Evolutionary conservation across 2,329 filamentous ascomycete species (phyloP).

Genomic region (Colletotrichum australisinense): DNA sequence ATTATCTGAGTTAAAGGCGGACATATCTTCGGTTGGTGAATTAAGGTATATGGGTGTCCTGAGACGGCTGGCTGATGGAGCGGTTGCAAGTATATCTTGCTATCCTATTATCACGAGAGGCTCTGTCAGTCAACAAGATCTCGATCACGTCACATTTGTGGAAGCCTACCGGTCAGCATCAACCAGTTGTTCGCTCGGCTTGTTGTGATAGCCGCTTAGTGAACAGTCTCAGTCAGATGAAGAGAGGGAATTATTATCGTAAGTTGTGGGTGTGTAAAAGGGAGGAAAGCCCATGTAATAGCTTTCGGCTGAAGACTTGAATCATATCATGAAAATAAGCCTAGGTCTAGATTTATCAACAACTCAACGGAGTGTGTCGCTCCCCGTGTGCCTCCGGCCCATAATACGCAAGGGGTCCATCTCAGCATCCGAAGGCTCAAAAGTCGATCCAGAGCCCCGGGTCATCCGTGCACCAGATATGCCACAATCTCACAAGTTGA

Average conservation of each 20-base stretch:
- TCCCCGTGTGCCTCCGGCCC: conserved; percentile 15
- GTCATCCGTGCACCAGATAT: conserved; percentile 19
- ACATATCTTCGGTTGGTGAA: conserved; percentile 13
- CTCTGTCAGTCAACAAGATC: neutral
- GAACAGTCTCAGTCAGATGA: neutral
- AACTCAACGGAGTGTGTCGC: conserved; percentile 15
- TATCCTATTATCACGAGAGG: neutral
- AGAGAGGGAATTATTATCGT: neutral
- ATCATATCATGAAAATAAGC: conserved; percentile 3
- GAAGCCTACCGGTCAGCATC: conserved; percentile 28
- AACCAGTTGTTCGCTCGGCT: conserved; percentile 24
- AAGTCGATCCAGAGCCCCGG: conserved; percentile 19
- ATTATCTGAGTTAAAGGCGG: conserved; percentile 11
- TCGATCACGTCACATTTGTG: neutral
- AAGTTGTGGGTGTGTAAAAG: neutral
- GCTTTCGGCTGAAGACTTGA: neutral
- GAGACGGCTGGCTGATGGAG: conserved; percentile 26
- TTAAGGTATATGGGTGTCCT: neutral
- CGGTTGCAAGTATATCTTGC: conserved; percentile 29
- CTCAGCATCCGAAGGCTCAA: conserved; percentile 24
- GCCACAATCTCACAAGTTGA: conserved; percentile 4
- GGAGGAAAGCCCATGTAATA: neutral
- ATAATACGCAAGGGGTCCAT: conserved; percentile 31
- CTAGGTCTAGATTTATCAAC: conserved; percentile 26
- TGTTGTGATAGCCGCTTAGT: neutral